Evolutionary conservation across 371 early-diverging fungal genomes (phyloP).

Genomic region (Polyrhizophydium stewartii): DNA sequence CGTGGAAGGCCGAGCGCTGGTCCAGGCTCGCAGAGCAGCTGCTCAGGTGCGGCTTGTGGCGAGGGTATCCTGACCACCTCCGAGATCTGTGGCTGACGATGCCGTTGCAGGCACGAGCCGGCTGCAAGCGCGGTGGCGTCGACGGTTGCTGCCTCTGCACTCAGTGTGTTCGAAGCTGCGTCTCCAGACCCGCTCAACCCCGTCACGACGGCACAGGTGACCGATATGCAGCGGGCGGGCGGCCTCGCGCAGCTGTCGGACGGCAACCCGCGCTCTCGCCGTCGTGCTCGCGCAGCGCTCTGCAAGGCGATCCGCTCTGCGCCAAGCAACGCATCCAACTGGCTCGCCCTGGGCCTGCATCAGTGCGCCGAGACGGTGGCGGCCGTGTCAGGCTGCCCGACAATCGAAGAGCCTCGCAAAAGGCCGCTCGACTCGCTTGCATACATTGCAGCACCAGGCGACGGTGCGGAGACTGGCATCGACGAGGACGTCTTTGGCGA

Average conservation of each 20-base stretch:
- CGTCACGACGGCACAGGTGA: neutral
- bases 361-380: conserved; percentile 1
- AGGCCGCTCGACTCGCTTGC: too few species aligned
- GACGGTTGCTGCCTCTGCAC: neutral
- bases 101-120: neutral
- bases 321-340: conserved; percentile 14
- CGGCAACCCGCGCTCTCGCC: neutral
- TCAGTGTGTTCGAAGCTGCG: neutral
- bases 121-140: neutral
- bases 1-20: conserved; percentile 28
- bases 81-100: neutral
- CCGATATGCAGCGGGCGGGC: conserved; percentile 1
- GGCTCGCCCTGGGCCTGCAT: conserved; percentile 22
- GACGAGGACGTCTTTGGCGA: too few species aligned
- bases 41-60: conserved; percentile 10
- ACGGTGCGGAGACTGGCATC: neutral
- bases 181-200: neutral
- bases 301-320: conserved; percentile 13
- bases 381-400: too few species aligned
- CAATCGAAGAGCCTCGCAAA: too few species aligned
- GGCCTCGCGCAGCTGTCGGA: conserved; percentile 5
- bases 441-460: neutral
- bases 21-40: conserved; percentile 18
- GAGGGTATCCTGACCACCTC: too few species aligned
- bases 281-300: neutral